These are phyloP conservation scores for Phaffomyces thermotolerans DNA, from an alignment of 805 yeast species.

Conservation along the genomic window DNA sequence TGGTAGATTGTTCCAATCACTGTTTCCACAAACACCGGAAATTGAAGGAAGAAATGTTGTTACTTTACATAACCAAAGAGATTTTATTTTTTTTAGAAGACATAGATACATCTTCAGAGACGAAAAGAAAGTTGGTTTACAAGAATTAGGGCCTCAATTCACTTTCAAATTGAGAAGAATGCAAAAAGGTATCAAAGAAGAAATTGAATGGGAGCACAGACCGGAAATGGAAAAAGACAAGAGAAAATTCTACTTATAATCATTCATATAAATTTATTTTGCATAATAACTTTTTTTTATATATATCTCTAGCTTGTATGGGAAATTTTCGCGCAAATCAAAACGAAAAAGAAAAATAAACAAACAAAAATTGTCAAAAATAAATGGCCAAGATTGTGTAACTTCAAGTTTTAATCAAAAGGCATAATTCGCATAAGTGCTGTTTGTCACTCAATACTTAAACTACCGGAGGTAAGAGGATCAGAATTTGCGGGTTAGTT, in stretches of 20 bases:
- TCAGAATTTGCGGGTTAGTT: too few species aligned
- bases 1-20: constrained; percentile 83
- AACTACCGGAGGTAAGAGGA: too few species aligned
- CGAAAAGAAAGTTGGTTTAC: constrained; percentile 90
- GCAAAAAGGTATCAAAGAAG: constrained; percentile 88
- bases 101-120: constrained; percentile 86
- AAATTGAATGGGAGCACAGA: constrained; percentile 92
- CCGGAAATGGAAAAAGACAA: constrained; percentile 96
- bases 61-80: constrained; percentile 94
- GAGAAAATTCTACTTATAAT: constrained; percentile 76
- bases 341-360: neutral
- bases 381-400: neutral
- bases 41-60: constrained; percentile 93
- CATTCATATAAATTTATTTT: neutral
- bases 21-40: constrained; percentile 91
- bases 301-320: neutral
- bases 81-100: constrained; percentile 89
- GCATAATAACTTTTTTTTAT: neutral
- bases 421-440: neutral
- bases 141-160: constrained; percentile 95
- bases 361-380: constrained; percentile 1
- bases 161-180: constrained; percentile 82
- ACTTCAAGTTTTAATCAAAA: neutral
- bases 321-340: constrained; percentile 6
- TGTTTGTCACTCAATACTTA: neutral